Percentiles rank a stretch among this genome's conserved stretches.
Conservation (phyloP, 305 asterid species). For the Striga hermonthica region DNA sequence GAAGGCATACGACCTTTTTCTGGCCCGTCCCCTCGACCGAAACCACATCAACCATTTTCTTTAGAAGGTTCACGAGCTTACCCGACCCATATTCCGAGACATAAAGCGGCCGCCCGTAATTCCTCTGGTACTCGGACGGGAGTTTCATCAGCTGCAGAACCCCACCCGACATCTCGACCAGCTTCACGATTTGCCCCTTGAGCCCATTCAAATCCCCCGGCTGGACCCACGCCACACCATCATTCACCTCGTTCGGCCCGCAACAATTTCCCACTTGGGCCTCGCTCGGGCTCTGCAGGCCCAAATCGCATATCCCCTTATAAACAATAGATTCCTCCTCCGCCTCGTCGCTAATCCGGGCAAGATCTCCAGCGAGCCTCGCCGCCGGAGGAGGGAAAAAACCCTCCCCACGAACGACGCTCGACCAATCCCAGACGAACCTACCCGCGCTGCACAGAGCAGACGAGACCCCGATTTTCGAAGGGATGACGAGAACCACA, state of each 20-base stretch:
- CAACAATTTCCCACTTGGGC: conserved; percentile 36
- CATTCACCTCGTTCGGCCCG: conserved; percentile 45
- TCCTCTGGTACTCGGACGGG: conserved; percentile 73
- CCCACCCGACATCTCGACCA: conserved; percentile 76
- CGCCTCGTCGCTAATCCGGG: conserved; percentile 35
- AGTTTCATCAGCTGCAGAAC: conserved; percentile 59
- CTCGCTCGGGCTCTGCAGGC: conserved; percentile 37
- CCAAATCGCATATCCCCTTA: conserved; percentile 46
- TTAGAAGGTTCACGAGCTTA: conserved; percentile 64
- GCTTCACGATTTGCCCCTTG: conserved; percentile 68
- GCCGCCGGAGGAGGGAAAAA: conserved; percentile 62
- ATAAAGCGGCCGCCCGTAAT: conserved; percentile 63
- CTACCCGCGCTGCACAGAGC: conserved; percentile 86
- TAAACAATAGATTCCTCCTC: conserved; percentile 87
- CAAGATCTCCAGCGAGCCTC: conserved; percentile 42
- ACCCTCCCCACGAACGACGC: conserved; percentile 86
- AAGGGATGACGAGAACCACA: conserved; percentile 79
- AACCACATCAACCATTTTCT: conserved; percentile 67
- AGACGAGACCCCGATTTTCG: conserved; percentile 66
- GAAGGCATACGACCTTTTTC: conserved; percentile 49
- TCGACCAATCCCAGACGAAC: conserved; percentile 91
- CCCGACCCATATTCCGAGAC: conserved; percentile 70
- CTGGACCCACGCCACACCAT: conserved; percentile 57
- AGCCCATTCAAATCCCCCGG: conserved; percentile 86
- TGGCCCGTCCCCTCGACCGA: conserved; percentile 55